Evolutionary conservation across 169 alveolate genomes (phyloP), one percentile per base, ranked within the genome.

Genomic region (Cyclospora cayetanensis): DNA sequence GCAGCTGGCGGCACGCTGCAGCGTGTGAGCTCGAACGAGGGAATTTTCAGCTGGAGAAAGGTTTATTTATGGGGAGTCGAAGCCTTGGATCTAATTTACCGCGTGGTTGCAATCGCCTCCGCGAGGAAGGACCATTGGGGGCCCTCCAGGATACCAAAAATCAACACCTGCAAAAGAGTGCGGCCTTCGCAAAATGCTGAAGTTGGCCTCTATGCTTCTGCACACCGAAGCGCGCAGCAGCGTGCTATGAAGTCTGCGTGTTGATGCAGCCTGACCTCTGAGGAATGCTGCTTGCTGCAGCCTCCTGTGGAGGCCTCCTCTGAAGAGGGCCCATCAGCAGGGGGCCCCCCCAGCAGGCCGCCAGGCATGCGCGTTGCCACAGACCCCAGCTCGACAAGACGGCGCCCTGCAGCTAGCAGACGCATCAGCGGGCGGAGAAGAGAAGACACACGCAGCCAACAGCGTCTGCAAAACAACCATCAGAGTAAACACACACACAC

Each of bases 371-470:
- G 15, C 53, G 82, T 70, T 9, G 82, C 82, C 5, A 70, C 29
- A 34, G 53, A 1, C 46, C 82, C 82, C 82, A 85, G n/a, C 37
- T 63, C 83, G 15, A 43, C 31, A 39, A 85, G 27, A 60, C 84
- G 83, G 2, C 91, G 42, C 27, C 76, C 84, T 2, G 65, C 52
- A 1, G 50, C 37, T 9, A 85, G 66, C 12, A 76, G 55, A 1
- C n/a, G 65, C 66, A 66, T 50, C 43, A 85, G 60, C 27, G 91
- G 91, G 41, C 91, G 83, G 39, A 85, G 68, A 9, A 85, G 72
- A 27, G 91, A 85, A 20, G 91, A 85, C 25, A 85, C 84, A 2
- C 91, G 83, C 53, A 85, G 91, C 91, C 91, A 85, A 72, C 91
- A 85, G 74, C 46, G 63, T n/a, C 90, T 82, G 70, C 9, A 22